These are phyloP conservation scores for Ehretia macrophylla DNA, from an alignment of 257 asterid genomes.

Conservation along the genomic window DNA sequence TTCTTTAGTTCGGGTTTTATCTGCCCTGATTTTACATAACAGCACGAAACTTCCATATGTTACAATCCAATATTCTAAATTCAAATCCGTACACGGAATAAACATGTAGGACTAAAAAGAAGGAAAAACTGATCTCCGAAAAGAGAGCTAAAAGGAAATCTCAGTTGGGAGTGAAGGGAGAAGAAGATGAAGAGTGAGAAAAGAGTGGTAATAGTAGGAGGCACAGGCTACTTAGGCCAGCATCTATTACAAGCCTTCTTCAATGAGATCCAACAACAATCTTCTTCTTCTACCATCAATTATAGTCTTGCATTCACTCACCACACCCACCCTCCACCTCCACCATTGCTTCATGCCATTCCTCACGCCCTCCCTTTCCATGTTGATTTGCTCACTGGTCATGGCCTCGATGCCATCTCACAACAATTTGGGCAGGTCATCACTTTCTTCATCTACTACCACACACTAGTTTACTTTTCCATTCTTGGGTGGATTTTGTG, in stretches of 20 bases:
- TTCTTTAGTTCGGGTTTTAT: too few relatives aligned
- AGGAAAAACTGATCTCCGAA: too few relatives aligned
- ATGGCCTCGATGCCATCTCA: constrained; percentile 54
- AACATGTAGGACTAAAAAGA: too few relatives aligned
- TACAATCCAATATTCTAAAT: too few relatives aligned
- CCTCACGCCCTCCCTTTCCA: constrained; percentile 59
- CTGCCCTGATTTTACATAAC: too few relatives aligned
- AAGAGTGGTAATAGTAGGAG: constrained; percentile 69
- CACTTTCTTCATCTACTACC: not conserved
- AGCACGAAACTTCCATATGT: too few relatives aligned
- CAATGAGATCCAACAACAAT: constrained; percentile 12
- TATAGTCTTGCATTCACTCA: constrained; percentile 62
- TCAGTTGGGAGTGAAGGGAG: not conserved
- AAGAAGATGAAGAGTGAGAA: constrained; percentile 33
- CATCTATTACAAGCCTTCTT: constrained; percentile 69
- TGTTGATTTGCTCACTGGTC: constrained; percentile 59
- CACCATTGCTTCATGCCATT: constrained; percentile 47
- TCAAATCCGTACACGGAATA: too few relatives aligned
- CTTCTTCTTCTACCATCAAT: constrained; percentile 2
- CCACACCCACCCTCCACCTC: constrained; percentile 58
- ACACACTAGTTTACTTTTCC: not conserved
- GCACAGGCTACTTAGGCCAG: constrained; percentile 95
- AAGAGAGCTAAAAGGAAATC: not conserved
- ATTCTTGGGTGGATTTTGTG: not conserved
- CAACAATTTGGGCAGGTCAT: constrained; percentile 67